Conservation (phyloP, 2,329 filamentous ascomycete genomes). For the Westerdykella ornata region DNA sequence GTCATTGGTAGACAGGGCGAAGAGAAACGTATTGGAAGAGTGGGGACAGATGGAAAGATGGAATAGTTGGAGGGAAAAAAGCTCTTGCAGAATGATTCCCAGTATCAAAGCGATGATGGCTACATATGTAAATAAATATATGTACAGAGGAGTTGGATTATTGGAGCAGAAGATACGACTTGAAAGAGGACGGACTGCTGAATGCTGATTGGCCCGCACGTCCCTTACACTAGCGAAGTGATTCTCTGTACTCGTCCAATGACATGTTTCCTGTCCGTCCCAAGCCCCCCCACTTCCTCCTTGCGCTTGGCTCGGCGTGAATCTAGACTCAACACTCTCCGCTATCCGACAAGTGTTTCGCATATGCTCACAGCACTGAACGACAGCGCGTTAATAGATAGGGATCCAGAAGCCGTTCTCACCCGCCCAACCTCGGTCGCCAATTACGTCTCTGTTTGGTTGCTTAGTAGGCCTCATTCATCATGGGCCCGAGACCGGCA, state of each 20-base stretch:
- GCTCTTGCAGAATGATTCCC: background rate
- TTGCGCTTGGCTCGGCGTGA: background rate
- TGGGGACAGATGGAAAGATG: too few species aligned
- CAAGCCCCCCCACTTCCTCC: background rate
- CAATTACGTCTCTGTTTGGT: background rate
- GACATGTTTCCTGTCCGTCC: background rate
- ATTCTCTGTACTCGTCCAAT: background rate
- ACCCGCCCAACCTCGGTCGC: background rate
- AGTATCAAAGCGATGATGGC: background rate
- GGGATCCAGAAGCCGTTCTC: background rate
- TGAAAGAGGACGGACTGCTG: background rate
- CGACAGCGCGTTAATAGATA: too few species aligned
- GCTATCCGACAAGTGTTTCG: too few species aligned
- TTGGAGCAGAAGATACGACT: background rate
- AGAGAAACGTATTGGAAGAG: background rate
- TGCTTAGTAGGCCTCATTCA: background rate
- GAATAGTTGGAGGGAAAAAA: too few species aligned
- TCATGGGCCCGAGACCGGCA: constrained; percentile 1
- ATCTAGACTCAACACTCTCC: background rate
- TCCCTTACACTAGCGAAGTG: background rate
- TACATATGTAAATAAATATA: background rate
- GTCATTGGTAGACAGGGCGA: background rate
- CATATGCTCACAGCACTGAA: too few species aligned
- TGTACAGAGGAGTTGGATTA: background rate
- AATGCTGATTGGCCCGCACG: background rate